Base-by-base conservation (phyloP, 352 stramenopile species). In the Phytophthora ramorum region DNA sequence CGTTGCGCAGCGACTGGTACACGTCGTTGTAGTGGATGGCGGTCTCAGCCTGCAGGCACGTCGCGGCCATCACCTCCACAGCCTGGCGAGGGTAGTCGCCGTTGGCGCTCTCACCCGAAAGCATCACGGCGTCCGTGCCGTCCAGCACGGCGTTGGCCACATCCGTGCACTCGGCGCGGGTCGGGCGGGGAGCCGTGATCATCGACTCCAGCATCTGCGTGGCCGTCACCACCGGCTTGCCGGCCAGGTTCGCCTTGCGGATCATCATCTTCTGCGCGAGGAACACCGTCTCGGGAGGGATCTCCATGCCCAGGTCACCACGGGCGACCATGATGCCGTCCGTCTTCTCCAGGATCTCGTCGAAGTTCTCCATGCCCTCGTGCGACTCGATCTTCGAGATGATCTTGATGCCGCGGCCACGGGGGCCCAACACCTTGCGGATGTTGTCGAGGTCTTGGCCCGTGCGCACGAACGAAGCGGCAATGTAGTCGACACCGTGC, bases 181-280 rank as follows among this genome's bases (percentile, higher is more conserved):
- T 99, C 22, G 98, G 98, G 28, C 97, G 87, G 26, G 97, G 97
- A 69, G 98, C 98, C 58, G 81, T 89, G 76, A 98, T 98, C 97
- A 99, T 99, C 30, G 88, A 98, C 80, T 99, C 97, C 20, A 99
- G 88, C 98, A 99, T 99, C 72, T 99, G 97, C 44, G 98, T 99
- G 41, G 97, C 97, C 9, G 96, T 98, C 56, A 99, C 92, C 3
- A 99, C 97, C 7, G 97, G 97, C 75, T 99, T 99, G 53, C 97
- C 97, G 30, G 86, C 91, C 58, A 98, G 93, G 76, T 99, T 99
- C 49, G 90, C 83, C 80, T 94, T 92, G 49, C 89, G 85, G 74
- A 99, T 99, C 95, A 99, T 99, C 78, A 97, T 97, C 85, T 99
- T 99, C 78, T 99, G 97, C 0, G 95, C 97, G 34, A 99, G 71